Conservation (phyloP, 768 basidiomycete genomes). For the Kwoniella mangroviensis region DNA sequence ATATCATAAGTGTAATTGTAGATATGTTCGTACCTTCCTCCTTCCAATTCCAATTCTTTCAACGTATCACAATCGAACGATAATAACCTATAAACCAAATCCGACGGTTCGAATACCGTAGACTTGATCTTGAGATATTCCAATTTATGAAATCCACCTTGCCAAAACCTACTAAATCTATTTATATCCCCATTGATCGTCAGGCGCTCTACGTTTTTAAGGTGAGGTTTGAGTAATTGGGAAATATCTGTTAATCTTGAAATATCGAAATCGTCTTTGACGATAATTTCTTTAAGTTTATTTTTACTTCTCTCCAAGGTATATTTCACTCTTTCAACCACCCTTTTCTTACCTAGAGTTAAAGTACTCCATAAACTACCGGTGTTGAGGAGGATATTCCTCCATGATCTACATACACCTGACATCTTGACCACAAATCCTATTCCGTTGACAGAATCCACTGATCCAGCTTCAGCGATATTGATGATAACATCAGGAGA, state of each 20-base stretch:
- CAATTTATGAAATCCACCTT: conserved; percentile 8
- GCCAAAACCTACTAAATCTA: not conserved
- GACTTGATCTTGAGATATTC: conserved; percentile 17
- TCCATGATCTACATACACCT: conserved; percentile 25
- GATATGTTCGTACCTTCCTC: conserved; percentile 6
- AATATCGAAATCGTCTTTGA: conserved; percentile 11
- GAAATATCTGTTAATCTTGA: conserved; percentile 1
- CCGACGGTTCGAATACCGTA: not conserved
- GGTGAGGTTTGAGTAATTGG: conserved; percentile 4
- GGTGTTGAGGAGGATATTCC: conserved; percentile 15
- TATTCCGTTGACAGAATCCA: conserved; percentile 5
- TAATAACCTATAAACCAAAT: conserved; percentile 17
- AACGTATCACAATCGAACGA: not conserved
- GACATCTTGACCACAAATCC: conserved; percentile 19
- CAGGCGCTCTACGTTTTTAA: conserved; percentile 2
- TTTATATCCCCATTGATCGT: conserved; percentile 6
- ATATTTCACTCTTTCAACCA: conserved; percentile 4
- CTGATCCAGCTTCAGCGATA: conserved; percentile 22
- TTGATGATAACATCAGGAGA: conserved; percentile 25
- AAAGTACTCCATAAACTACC: conserved; percentile 22
- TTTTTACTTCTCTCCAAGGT: conserved; percentile 10
- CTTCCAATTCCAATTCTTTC: conserved; percentile 10
- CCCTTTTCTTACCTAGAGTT: conserved; percentile 19
- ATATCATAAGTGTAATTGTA: not conserved
- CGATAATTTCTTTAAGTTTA: conserved; percentile 11